Conservation (phyloP, 2,329 filamentous ascomycete genomes). For the Colletotrichum higginsianum region DNA sequence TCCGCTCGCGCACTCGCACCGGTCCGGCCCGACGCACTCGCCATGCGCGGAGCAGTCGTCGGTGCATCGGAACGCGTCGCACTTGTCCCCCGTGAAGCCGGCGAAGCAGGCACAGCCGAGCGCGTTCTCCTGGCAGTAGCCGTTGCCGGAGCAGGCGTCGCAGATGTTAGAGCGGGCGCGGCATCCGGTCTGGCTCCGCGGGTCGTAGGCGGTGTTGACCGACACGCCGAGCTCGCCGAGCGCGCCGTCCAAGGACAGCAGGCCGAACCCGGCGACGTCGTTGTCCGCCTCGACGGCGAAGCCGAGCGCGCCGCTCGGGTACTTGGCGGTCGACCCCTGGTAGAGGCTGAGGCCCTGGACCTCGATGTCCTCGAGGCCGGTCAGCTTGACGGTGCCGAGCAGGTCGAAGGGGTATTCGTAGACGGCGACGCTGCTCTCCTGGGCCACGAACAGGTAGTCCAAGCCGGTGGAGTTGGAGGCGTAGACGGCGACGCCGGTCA, state of each 20-base stretch:
- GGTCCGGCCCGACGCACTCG: constrained; percentile 58
- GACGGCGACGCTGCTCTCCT: constrained; percentile 54
- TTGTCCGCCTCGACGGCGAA: constrained; percentile 58
- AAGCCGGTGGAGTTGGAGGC: constrained; percentile 46
- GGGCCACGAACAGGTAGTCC: constrained; percentile 60
- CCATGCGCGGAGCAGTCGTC: constrained; percentile 60
- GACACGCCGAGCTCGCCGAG: constrained; percentile 53
- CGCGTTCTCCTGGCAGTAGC: constrained; percentile 53
- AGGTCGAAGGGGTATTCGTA: constrained; percentile 55
- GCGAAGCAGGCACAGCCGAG: constrained; percentile 59
- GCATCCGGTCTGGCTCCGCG: constrained; percentile 47
- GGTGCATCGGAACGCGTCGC: constrained; percentile 55
- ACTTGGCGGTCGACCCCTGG: constrained; percentile 53
- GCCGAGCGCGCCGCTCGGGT: constrained; percentile 56
- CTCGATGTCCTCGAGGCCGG: constrained; percentile 58
- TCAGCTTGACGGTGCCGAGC: constrained; percentile 55
- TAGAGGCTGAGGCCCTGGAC: constrained; percentile 59
- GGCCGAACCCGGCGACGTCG: constrained; percentile 55
- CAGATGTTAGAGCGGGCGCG: constrained; percentile 50
- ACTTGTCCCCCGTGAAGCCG: constrained; percentile 56
- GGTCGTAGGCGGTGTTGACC: constrained; percentile 56
- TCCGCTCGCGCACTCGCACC: constrained; percentile 57
- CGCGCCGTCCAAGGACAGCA: constrained; percentile 54
- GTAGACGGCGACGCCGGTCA: constrained; percentile 61
- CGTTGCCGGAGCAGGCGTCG: constrained; percentile 53